Percentiles rank a stretch among this genome's conserved stretches.
phyloP scores from a whole-genome alignment of 352 stramenopile species.

The Globisporangium abappressorium region DNA sequence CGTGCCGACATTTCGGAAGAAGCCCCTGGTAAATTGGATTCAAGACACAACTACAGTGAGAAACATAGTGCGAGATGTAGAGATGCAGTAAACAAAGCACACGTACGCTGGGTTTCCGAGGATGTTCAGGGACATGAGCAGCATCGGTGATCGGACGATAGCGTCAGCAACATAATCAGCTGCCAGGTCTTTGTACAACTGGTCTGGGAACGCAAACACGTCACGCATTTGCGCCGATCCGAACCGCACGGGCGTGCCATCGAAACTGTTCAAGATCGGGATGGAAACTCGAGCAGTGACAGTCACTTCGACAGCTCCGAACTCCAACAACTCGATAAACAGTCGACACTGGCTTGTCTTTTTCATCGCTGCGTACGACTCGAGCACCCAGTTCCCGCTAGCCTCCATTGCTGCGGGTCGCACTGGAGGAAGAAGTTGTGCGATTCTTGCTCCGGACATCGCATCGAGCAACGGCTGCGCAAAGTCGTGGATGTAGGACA shows the following conservation, averaged over 20 bases:
- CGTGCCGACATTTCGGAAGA: constrained; percentile 64
- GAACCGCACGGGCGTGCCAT: constrained; percentile 73
- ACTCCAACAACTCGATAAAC: constrained; percentile 56
- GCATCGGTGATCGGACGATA: constrained; percentile 70
- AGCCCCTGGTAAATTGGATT: constrained; percentile 38
- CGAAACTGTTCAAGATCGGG: constrained; percentile 78
- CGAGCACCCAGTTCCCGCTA: constrained; percentile 5
- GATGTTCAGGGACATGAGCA: constrained; percentile 86
- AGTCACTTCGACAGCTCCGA: constrained; percentile 59
- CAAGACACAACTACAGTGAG: constrained; percentile 3
- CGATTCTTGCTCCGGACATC: constrained; percentile 12
- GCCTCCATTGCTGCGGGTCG: not conserved
- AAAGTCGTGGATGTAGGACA: constrained; percentile 45
- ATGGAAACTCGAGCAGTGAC: constrained; percentile 77
- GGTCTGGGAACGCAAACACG: constrained; percentile 71
- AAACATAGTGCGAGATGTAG: not conserved
- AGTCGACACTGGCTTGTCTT: constrained; percentile 51
- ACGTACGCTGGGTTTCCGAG: constrained; percentile 82
- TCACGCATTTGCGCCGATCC: constrained; percentile 48
- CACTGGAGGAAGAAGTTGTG: not conserved
- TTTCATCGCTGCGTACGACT: constrained; percentile 16
- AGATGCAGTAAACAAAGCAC: not conserved
- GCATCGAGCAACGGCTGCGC: constrained; percentile 40
- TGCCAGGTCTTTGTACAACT: constrained; percentile 79
- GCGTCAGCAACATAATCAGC: constrained; percentile 81